phyloP scores from a whole-genome alignment of 106 monocot genomes.

The Narthecium ossifragum region DNA sequence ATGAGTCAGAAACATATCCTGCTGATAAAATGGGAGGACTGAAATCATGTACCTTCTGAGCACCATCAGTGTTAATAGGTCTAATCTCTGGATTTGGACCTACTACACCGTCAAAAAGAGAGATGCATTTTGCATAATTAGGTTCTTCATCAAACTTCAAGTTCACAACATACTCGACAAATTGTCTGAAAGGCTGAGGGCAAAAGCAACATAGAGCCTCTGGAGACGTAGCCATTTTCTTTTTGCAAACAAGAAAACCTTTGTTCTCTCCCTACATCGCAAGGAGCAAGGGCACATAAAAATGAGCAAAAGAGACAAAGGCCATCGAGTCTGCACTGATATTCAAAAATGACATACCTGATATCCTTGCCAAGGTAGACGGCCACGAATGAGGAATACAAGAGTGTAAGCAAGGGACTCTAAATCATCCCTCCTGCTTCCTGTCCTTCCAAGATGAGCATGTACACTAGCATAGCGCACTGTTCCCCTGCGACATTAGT shows the following conservation, averaged over 20 bases:
- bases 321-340: neutral
- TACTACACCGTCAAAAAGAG: conserved; percentile 78
- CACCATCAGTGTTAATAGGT: conserved; percentile 87
- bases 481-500: conserved; percentile 56
- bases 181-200: conserved; percentile 67
- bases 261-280: conserved; percentile 81
- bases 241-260: conserved; percentile 92
- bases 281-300: conserved; percentile 1
- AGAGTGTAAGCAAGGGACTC: conserved; percentile 95
- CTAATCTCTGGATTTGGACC: conserved; percentile 75
- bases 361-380: conserved; percentile 95
- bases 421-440: conserved; percentile 89
- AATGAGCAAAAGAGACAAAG: neutral
- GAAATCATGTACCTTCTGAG: conserved; percentile 63
- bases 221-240: conserved; percentile 92
- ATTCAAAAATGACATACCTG: conserved; percentile 43
- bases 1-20: neutral
- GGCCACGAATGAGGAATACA: conserved; percentile 79
- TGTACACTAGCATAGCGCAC: conserved; percentile 96
- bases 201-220: conserved; percentile 71
- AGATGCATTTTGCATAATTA: conserved; percentile 80
- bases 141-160: conserved; percentile 95
- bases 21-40: neutral
- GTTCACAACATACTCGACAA: conserved; percentile 79
- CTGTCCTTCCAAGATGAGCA: conserved; percentile 87